Evolutionary conservation across 2,329 filamentous ascomycete genomes (phyloP).

Genomic region (Malbranchea cinnamomea): DNA sequence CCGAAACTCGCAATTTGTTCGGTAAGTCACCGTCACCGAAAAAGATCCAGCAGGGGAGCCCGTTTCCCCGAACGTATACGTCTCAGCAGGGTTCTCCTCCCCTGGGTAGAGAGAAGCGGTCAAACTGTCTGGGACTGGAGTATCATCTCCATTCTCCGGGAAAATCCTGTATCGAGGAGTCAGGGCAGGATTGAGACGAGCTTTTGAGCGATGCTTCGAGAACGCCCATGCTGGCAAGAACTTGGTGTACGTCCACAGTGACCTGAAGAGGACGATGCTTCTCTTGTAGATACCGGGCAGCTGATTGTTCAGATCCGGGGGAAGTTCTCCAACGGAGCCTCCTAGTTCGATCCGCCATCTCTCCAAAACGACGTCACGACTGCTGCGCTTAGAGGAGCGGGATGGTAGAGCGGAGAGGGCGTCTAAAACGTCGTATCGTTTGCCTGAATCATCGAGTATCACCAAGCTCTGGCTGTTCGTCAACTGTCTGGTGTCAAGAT

Average conservation of each 20-base stretch:
- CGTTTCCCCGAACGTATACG: conserved; percentile 67
- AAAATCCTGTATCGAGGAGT: conserved; percentile 68
- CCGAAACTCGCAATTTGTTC: conserved; percentile 77
- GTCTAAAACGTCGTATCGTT: conserved; percentile 83
- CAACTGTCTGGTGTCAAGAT: conserved; percentile 63
- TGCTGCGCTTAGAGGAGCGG: conserved; percentile 12
- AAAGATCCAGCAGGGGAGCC: conserved; percentile 78
- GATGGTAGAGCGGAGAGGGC: conserved; percentile 51
- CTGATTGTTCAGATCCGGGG: conserved; percentile 39
- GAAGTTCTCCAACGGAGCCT: conserved; percentile 40
- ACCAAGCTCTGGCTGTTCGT: conserved; percentile 77
- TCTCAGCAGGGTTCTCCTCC: conserved; percentile 49
- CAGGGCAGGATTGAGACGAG: conserved; percentile 46
- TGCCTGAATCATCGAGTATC: conserved; percentile 73
- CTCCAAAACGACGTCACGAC: conserved; percentile 69
- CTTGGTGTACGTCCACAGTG: conserved; percentile 67
- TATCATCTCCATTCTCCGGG: conserved; percentile 35
- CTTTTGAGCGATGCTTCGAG: conserved; percentile 57
- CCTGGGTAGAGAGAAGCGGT: conserved; percentile 54
- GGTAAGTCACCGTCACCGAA: conserved; percentile 66
- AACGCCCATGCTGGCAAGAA: conserved; percentile 80
- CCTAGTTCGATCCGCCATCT: conserved; percentile 80
- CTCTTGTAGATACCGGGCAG: conserved; percentile 93
- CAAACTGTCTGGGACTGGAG: conserved; percentile 51
- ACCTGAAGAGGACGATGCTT: conserved; percentile 85